Conservation (phyloP, 163 green algal genomes). For the Prototheca wickerhamii region DNA sequence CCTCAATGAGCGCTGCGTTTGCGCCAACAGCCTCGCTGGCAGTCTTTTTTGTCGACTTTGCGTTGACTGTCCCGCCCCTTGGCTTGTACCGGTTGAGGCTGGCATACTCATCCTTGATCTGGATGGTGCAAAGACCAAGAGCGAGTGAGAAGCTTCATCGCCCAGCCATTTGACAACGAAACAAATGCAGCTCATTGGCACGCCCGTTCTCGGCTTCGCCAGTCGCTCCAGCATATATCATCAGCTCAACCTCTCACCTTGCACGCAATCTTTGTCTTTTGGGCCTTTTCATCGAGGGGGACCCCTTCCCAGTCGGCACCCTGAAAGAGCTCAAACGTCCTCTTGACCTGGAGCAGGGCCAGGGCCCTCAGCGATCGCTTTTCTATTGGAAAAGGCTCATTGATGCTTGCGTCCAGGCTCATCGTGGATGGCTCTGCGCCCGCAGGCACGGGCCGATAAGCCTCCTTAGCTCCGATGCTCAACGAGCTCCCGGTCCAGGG, state of each 20-base stretch:
- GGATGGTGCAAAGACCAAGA: not conserved
- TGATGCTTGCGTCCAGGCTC: not conserved
- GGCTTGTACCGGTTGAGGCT: not conserved
- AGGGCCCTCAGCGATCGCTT: conserved; percentile 65
- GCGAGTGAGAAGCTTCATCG: too few relatives aligned
- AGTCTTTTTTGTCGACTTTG: not conserved
- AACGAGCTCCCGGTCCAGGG: too few relatives aligned
- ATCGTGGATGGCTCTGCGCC: not conserved
- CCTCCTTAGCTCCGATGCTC: too few relatives aligned
- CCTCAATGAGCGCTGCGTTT: too few relatives aligned
- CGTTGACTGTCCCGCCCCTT: not conserved
- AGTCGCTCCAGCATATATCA: not conserved
- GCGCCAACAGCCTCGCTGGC: too few relatives aligned
- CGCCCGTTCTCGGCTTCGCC: not conserved
- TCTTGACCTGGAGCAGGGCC: conserved; percentile 60
- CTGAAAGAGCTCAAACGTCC: conserved; percentile 71
- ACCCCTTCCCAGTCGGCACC: conserved; percentile 47
- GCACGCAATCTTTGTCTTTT: conserved; percentile 22
- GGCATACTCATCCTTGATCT: not conserved
- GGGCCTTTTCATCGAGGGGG: conserved; percentile 42
- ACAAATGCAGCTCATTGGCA: not conserved
- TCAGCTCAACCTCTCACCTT: conserved; percentile 17
- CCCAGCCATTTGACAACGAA: not conserved
- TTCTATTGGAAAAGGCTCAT: conserved; percentile 49
- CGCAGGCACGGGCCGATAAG: too few relatives aligned